Evolutionary conservation across 139 green algal genomes (phyloP).

Genomic region (Closterium sp.): DNA sequence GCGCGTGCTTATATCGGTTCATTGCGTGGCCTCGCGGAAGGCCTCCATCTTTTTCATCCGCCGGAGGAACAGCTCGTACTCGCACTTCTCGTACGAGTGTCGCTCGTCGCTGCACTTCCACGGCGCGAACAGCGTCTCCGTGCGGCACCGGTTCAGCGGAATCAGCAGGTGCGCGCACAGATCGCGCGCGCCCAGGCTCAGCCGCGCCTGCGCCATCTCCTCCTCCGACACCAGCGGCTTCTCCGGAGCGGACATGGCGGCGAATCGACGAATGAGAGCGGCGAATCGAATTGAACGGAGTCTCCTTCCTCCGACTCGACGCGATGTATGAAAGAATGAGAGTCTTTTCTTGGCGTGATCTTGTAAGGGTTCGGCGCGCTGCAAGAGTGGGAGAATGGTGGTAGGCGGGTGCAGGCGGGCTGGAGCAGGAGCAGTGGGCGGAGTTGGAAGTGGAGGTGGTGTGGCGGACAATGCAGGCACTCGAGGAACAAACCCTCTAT

Average conservation of each 20-base stretch:
- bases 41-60: slow-evolving; percentile 56
- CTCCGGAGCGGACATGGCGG: neutral
- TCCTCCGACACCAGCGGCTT: slow-evolving; percentile 29
- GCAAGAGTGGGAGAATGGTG: neutral
- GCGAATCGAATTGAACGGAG: neutral
- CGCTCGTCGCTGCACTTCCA: slow-evolving; percentile 55
- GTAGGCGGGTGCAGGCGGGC: no score
- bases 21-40: slow-evolving; percentile 10
- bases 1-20: neutral
- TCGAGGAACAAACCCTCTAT: neutral
- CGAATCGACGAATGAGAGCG: no score
- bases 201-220: slow-evolving; percentile 46
- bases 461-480: neutral
- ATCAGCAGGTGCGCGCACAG: slow-evolving; percentile 55
- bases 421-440: neutral
- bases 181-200: slow-evolving; percentile 45
- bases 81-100: slow-evolving; percentile 55
- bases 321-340: neutral
- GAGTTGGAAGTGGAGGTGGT: neutral
- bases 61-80: slow-evolving; percentile 57
- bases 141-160: slow-evolving; percentile 52
- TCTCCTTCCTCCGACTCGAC: neutral
- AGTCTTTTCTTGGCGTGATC: neutral
- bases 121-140: slow-evolving; percentile 51
- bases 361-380: neutral